Percentiles rank a stretch among this genome's conserved stretches.
Conservation (phyloP, 108 stramenopile species). For the Cyclotella cryptica region DNA sequence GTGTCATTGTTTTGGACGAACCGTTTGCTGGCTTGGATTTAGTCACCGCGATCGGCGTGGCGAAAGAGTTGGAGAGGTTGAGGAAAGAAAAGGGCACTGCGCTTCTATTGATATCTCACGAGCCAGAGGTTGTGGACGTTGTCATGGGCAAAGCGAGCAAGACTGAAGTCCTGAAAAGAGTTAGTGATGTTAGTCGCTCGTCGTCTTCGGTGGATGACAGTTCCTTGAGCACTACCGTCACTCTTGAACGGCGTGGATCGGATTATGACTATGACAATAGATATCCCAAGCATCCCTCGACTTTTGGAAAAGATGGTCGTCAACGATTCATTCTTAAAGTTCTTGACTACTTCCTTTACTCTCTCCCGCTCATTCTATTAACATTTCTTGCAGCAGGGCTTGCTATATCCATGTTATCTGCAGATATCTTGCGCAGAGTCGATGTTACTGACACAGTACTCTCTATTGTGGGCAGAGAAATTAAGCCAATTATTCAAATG, state of each 20-base stretch:
- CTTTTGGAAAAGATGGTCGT: constrained; percentile 51
- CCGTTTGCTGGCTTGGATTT: constrained; percentile 83
- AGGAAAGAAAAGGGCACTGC: constrained; percentile 63
- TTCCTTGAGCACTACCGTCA: constrained; percentile 28
- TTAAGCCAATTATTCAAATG: constrained; percentile 75
- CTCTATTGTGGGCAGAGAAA: constrained; percentile 68
- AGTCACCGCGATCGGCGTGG: constrained; percentile 65
- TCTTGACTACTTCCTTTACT: constrained; percentile 72
- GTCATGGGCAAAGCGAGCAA: constrained; percentile 60
- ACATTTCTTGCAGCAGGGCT: constrained; percentile 81
- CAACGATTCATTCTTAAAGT: constrained; percentile 65
- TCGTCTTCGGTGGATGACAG: constrained; percentile 4
- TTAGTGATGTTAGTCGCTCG: not conserved
- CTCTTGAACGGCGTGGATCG: constrained; percentile 41
- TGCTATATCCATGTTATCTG: constrained; percentile 81
- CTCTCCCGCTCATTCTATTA: constrained; percentile 74
- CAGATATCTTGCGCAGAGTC: constrained; percentile 68
- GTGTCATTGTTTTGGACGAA: constrained; percentile 82
- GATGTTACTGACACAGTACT: constrained; percentile 76
- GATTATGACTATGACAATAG: constrained; percentile 21
- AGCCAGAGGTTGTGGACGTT: constrained; percentile 72
- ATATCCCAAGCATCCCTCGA: constrained; percentile 26
- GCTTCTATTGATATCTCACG: constrained; percentile 77
- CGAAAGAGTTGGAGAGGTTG: constrained; percentile 69
- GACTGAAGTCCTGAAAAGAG: constrained; percentile 7